Percentiles rank a stretch among this genome's conserved stretches.
Conservation (phyloP, 768 basidiomycete genomes). For the Serendipita vermifera region DNA sequence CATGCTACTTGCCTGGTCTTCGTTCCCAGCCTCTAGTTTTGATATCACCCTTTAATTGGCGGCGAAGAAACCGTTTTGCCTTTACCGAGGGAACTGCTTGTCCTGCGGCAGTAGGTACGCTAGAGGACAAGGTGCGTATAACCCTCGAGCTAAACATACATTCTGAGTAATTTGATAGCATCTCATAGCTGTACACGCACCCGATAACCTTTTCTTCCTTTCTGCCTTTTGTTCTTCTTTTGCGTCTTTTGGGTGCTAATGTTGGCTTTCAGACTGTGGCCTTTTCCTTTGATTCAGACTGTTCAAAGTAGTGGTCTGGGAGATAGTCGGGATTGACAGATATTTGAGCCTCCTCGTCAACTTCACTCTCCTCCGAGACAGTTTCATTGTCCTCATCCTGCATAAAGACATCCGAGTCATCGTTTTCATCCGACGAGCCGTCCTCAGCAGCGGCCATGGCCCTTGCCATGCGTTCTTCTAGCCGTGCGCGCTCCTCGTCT, state of each 20-base stretch:
- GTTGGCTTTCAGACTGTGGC: neutral
- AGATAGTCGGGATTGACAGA: neutral
- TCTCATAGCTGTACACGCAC: neutral
- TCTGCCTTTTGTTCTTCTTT: neutral
- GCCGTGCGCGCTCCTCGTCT: neutral
- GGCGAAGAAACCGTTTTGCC: neutral
- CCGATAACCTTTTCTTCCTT: neutral
- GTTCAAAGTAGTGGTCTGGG: conserved; percentile 3
- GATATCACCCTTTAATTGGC: neutral
- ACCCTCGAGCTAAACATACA: neutral
- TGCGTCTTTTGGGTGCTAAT: neutral
- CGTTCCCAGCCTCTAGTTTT: neutral
- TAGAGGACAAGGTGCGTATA: neutral
- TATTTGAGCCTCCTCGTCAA: neutral
- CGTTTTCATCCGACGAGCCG: neutral
- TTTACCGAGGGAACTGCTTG: neutral
- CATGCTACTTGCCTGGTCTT: neutral
- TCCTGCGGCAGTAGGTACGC: neutral
- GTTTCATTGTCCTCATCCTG: neutral
- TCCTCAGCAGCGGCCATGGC: neutral
- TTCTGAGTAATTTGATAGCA: neutral
- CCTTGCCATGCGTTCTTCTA: neutral
- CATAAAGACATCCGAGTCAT: too few species aligned
- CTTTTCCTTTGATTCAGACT: neutral
- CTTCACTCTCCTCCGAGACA: neutral